Percentiles rank a stretch among this genome's conserved stretches.
phyloP scores from a whole-genome alignment of 257 asterid species.

The Solanum chmielewskii region DNA sequence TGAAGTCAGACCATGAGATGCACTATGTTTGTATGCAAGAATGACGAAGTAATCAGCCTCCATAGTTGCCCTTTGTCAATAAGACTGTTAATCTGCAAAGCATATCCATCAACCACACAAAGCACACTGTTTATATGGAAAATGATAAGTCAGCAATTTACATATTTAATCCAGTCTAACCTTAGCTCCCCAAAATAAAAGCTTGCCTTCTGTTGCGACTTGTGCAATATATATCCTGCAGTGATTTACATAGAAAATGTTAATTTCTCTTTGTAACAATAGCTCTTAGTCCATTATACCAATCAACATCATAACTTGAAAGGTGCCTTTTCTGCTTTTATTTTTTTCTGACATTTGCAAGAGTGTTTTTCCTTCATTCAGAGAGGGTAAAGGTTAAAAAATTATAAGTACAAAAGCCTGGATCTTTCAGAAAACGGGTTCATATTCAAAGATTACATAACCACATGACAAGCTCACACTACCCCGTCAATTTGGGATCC shows the following conservation, averaged over 20 bases:
- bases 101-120: not conserved
- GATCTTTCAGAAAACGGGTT: not conserved
- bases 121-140: not conserved
- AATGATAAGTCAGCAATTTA: not conserved
- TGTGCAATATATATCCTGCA: conserved; percentile 67
- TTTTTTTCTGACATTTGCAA: not conserved
- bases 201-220: conserved; percentile 47
- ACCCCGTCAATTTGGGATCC: not conserved
- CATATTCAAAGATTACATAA: not conserved
- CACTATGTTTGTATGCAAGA: conserved; percentile 71
- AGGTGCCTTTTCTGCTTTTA: not conserved
- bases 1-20: conserved; percentile 68
- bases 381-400: not conserved
- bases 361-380: not conserved
- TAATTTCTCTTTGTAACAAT: not conserved
- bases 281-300: not conserved
- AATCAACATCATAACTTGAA: not conserved
- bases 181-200: conserved; percentile 86
- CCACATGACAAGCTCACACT: not conserved
- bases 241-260: not conserved
- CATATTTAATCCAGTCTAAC: conserved; percentile 19
- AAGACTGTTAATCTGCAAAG: conserved; percentile 66
- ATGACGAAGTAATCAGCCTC: conserved; percentile 81
- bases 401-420: not conserved
- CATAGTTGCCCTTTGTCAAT: conserved; percentile 77